Evolutionary conservation across 2,329 filamentous ascomycete species (phyloP).

Genomic region (Talaromyces sp.): DNA sequence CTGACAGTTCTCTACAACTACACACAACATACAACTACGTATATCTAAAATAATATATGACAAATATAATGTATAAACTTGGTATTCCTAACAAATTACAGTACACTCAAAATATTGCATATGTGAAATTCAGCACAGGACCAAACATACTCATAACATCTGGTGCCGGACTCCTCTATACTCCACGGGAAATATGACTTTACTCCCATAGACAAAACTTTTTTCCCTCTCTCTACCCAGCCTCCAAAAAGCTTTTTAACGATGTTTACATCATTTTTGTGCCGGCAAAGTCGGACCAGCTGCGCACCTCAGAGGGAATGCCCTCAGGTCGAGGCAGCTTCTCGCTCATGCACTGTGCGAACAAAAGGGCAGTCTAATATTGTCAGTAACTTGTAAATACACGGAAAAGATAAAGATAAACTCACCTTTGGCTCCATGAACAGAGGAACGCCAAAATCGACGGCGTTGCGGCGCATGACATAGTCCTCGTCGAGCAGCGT

Average conservation of each 20-base stretch:
- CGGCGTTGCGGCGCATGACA: conserved; percentile 95
- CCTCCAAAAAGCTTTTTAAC: no score
- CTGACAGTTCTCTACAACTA: background rate
- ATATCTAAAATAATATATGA: background rate
- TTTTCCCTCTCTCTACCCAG: background rate
- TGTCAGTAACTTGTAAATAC: background rate
- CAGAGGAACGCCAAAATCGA: conserved; percentile 94
- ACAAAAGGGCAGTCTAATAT: conserved; percentile 81
- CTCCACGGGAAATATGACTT: background rate
- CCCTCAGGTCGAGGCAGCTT: conserved; percentile 87
- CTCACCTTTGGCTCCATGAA: conserved; percentile 98
- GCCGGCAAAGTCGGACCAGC: conserved; percentile 94
- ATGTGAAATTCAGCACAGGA: background rate
- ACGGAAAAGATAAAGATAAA: background rate
- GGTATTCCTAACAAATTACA: background rate
- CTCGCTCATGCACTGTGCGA: conserved; percentile 93
- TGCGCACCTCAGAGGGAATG: conserved; percentile 83
- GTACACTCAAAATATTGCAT: background rate
- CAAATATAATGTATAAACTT: background rate
- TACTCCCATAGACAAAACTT: background rate
- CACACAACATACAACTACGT: background rate
- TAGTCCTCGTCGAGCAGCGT: conserved; percentile 90
- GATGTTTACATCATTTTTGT: conserved; percentile 52
- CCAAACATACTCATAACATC: background rate
- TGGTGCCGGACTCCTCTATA: conserved; percentile 1